Evolutionary conservation across 192 early-diverging fungal species (phyloP), one percentile per base, ranked within the genome.

Genomic region (Coemansia sp.): DNA sequence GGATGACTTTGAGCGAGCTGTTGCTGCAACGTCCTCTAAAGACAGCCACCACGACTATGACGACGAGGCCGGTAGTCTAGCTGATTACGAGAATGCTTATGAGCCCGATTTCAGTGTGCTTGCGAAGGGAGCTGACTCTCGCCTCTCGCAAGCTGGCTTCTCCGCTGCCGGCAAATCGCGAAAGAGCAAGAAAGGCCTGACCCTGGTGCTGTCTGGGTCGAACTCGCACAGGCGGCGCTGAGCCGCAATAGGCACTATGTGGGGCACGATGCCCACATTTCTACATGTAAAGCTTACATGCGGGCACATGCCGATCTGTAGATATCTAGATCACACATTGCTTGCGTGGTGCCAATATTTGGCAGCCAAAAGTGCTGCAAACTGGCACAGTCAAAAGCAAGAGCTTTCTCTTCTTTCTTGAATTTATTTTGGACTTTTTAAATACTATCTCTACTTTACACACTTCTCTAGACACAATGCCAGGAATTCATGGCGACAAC

Each of bases 1-100:
- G 72, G 66, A 65, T 9, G 58, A 69, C 30, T 69, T 76, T 50
- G 72, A 76, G 36, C 47, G 62, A 19, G 58, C 65, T 15, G 27
- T 29, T 25, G 45, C 15, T 22, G 50, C 47, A 2, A 29, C 46
- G 8, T 38, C 49, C 19, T 34, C 31, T 33, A 51, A 33, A 11
- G 43, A 51, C 21, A 14, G 41, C 14, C 40, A 49, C 14, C 18
- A 26, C 8, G 19, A 63, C 13, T 48, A 55, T 8, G 60, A 39
- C 1, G 19, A 48, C 43, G 56, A 48, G 31, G 31, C 42, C 8
- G n/a, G n/a, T n/a, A n/a, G n/a, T n/a, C n/a, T n/a, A n/a, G 29
- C 34, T 25, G 56, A 45, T 13, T 18, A 40, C 10, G 53, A 52
- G 3, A 9, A 51, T 10, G 42, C 38, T 22, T 37, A 47, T 21